Evolutionary conservation across 805 yeast genomes (phyloP).

Genomic region (Maudiozyma serrabonitensis): DNA sequence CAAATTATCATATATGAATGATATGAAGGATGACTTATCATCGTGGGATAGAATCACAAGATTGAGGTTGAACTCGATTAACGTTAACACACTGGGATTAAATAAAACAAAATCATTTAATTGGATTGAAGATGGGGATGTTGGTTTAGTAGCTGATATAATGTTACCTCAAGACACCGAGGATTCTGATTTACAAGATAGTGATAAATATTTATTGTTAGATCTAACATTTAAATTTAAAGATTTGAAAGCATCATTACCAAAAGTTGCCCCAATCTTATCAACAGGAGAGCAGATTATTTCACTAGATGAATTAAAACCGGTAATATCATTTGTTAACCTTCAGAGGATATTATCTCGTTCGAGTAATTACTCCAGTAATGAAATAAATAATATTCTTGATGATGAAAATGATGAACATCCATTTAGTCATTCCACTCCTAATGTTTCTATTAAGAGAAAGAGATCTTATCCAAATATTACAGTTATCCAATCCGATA

Average conservation of each 20-base stretch:
- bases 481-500: conserved; percentile 16
- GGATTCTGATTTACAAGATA: conserved; percentile 8
- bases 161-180: conserved; percentile 47
- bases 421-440: conserved; percentile 18
- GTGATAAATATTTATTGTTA: conserved; percentile 49
- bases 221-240: conserved; percentile 57
- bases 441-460: conserved; percentile 23
- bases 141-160: conserved; percentile 62
- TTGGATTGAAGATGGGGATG: conserved; percentile 65
- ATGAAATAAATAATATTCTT: conserved; percentile 1
- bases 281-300: conserved; percentile 49
- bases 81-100: conserved; percentile 31
- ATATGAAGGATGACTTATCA: conserved; percentile 31
- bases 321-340: conserved; percentile 54
- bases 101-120: conserved; percentile 39
- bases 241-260: conserved; percentile 51
- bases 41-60: conserved; percentile 42
- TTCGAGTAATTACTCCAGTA: not conserved
- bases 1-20: conserved; percentile 38
- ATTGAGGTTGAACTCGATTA: conserved; percentile 33
- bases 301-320: conserved; percentile 48
- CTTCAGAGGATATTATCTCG: conserved; percentile 26
- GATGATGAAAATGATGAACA: conserved; percentile 5
- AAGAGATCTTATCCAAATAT: conserved; percentile 23
- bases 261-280: conserved; percentile 39